A percentile compares a stretch with the other conserved stretches of the same genome.
Evolutionary conservation across 2,329 filamentous ascomycete genomes (phyloP).

Genomic region (Elsinoe perseae): DNA sequence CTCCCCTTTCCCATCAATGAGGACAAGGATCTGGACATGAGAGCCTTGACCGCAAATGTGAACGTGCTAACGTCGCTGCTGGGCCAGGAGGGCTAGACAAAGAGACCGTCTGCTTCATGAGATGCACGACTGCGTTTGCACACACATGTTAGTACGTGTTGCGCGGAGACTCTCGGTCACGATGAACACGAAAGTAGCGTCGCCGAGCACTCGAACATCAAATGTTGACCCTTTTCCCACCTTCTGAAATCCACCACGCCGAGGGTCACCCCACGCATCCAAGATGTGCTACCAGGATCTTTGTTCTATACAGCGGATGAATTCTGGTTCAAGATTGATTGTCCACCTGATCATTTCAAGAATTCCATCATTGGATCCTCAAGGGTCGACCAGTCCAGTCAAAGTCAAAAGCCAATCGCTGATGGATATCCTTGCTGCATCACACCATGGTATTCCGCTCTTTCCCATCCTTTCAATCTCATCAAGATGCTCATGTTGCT

Average conservation of each 20-base stretch:
- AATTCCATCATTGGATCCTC: neutral
- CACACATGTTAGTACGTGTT: neutral
- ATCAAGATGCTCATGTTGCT: neutral
- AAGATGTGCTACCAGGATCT: neutral
- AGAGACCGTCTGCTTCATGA: constrained; percentile 4
- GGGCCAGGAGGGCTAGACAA: neutral
- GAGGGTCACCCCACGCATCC: neutral
- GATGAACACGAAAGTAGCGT: neutral
- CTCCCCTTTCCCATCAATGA: neutral
- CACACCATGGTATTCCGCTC: neutral
- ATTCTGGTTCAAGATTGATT: neutral
- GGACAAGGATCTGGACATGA: neutral
- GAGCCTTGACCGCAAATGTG: neutral
- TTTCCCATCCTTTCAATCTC: neutral
- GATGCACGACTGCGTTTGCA: neutral
- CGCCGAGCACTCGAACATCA: too few relatives aligned
- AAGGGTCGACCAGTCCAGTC: neutral
- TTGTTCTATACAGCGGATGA: neutral
- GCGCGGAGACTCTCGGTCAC: neutral
- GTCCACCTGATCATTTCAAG: neutral
- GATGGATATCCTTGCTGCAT: neutral
- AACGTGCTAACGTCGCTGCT: constrained; percentile 6
- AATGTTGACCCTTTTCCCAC: neutral
- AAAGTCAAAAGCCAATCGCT: neutral
- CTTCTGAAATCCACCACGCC: neutral